Percentiles rank a stretch among this genome's conserved stretches.
Conservation (phyloP, 345 rosid species). For the Mercurialis annua region DNA sequence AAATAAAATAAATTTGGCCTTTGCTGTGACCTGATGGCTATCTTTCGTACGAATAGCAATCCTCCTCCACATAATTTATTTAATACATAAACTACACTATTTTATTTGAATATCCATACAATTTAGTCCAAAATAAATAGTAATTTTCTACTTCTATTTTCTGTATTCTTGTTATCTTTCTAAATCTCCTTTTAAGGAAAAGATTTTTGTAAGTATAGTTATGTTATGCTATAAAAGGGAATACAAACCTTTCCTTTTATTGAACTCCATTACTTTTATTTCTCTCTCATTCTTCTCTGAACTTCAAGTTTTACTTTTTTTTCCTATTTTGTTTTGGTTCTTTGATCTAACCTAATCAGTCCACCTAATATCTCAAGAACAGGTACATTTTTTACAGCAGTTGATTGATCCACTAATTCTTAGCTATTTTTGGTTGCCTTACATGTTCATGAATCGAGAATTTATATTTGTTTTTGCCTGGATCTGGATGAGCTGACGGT, state of each 20-base stretch:
- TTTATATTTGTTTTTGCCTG: conserved; percentile 16
- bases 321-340: conserved; percentile 17
- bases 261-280: conserved; percentile 9
- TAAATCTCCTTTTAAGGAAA: too few relatives aligned
- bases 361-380: neutral
- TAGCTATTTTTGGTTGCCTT: neutral
- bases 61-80: neutral
- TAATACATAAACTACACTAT: neutral
- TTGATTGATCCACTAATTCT: neutral
- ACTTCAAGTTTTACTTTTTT: neutral
- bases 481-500: conserved; percentile 33
- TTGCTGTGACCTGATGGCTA: conserved; percentile 2
- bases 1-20: neutral
- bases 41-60: conserved; percentile 10
- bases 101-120: too few relatives aligned
- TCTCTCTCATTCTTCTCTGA: neutral
- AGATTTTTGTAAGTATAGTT: neutral
- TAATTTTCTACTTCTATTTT: neutral
- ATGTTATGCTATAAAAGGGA: conserved; percentile 38
- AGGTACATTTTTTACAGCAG: neutral
- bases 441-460: conserved; percentile 22
- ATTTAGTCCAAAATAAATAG: too few relatives aligned
- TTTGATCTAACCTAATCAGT: conserved; percentile 19
- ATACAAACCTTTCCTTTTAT: conserved; percentile 39
- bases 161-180: too few relatives aligned